Evolutionary conservation across 2,329 filamentous ascomycete species (phyloP).

Genomic region (Ophiostoma novo-ulmi): DNA sequence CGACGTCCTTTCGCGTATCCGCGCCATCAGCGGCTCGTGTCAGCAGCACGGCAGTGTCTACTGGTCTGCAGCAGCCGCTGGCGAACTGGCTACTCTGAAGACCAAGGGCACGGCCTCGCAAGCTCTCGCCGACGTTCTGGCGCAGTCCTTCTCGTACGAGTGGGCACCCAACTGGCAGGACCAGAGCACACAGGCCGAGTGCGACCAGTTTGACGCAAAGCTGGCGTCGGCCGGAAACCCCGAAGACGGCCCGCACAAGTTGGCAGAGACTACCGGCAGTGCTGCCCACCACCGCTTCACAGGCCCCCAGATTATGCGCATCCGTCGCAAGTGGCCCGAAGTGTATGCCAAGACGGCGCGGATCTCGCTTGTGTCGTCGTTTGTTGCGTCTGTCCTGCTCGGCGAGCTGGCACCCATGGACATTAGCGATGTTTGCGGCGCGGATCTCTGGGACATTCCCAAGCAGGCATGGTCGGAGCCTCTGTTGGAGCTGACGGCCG

Average conservation of each 20-base stretch:
- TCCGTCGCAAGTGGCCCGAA: slow-evolving; percentile 71
- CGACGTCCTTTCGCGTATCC: slow-evolving; percentile 58
- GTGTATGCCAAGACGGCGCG: slow-evolving; percentile 75
- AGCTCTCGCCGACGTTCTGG: slow-evolving; percentile 68
- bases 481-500: slow-evolving; percentile 70
- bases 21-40: slow-evolving; percentile 81
- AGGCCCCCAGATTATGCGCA: slow-evolving; percentile 90
- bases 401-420: slow-evolving; percentile 84
- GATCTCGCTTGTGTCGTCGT: slow-evolving; percentile 93
- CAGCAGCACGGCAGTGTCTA: slow-evolving; percentile 98
- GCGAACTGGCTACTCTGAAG: slow-evolving; percentile 52
- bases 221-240: slow-evolving; percentile 37
- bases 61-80: slow-evolving; percentile 70
- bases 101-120: slow-evolving; percentile 50
- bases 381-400: slow-evolving; percentile 84
- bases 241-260: slow-evolving; percentile 53
- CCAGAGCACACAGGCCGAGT: slow-evolving; percentile 86
- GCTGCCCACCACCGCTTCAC: slow-evolving; percentile 97
- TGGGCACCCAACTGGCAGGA: slow-evolving; percentile 98
- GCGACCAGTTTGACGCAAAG: slow-evolving; percentile 74
- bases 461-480: slow-evolving; percentile 66
- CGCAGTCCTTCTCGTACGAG: slow-evolving; percentile 69
- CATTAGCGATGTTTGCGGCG: slow-evolving; percentile 89
- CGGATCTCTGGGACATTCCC: slow-evolving; percentile 92
- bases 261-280: slow-evolving; percentile 81